These are phyloP conservation scores for Neohortaea acidophila DNA, from an alignment of 495 filamentous ascomycete species.

Conservation along the genomic window DNA sequence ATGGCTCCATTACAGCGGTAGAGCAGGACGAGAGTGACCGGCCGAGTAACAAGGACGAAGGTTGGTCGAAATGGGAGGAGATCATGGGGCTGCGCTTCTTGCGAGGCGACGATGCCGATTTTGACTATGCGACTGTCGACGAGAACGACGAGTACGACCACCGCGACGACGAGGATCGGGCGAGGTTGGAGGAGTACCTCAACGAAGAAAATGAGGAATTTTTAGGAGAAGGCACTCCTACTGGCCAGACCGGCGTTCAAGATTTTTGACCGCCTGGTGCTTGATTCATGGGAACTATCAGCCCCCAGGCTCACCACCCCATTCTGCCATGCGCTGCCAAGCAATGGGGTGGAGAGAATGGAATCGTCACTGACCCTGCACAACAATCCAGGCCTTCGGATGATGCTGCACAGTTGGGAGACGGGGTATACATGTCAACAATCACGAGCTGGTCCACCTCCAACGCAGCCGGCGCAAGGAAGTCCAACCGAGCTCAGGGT, in stretches of 20 bases:
- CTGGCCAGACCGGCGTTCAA: constrained; percentile 65
- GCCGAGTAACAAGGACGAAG: constrained; percentile 48
- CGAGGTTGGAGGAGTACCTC: constrained; percentile 54
- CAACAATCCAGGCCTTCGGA: too few relatives aligned
- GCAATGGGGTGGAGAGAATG: too few relatives aligned
- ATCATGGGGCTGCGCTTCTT: constrained; percentile 59
- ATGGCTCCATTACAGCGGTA: constrained; percentile 42
- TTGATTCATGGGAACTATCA: too few relatives aligned
- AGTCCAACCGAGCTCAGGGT: too few relatives aligned
- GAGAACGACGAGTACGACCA: constrained; percentile 56
- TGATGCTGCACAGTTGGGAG: too few relatives aligned
- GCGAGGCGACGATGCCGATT: constrained; percentile 55
- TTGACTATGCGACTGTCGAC: constrained; percentile 57
- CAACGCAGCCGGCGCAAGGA: too few relatives aligned
- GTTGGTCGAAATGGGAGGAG: constrained; percentile 46
- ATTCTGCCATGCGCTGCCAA: too few relatives aligned
- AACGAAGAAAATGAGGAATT: constrained; percentile 46
- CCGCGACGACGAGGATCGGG: constrained; percentile 38
- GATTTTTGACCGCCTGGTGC: constrained; percentile 62
- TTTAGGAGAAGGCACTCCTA: constrained; percentile 27
- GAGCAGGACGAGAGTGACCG: constrained; percentile 37
- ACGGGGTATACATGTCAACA: too few relatives aligned
- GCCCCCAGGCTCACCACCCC: too few relatives aligned
- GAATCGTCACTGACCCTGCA: too few relatives aligned
- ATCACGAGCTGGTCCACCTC: too few relatives aligned